phyloP scores from a whole-genome alignment of 306 rosid species.

The Rubus idaeus region DNA sequence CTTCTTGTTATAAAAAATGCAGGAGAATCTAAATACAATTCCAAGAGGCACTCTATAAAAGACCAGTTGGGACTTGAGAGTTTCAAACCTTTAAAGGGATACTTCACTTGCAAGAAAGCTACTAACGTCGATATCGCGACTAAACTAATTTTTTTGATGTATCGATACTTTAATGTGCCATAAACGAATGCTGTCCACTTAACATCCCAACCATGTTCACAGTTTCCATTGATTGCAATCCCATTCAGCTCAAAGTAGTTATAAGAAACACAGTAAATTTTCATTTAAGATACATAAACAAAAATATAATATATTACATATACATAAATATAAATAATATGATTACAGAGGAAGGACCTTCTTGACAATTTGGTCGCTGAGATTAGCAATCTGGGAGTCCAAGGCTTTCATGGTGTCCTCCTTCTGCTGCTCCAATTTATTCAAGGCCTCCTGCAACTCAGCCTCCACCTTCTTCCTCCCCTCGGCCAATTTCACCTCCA shows the following conservation, averaged over 20 bases:
- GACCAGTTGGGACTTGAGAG: too few relatives aligned
- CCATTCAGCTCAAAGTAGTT: too few relatives aligned
- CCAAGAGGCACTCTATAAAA: background rate
- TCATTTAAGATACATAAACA: background rate
- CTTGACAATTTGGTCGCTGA: constrained; percentile 80
- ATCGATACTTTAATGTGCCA: too few relatives aligned
- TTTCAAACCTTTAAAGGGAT: too few relatives aligned
- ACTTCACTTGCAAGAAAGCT: too few relatives aligned
- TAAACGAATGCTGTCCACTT: too few relatives aligned
- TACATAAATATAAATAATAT: background rate
- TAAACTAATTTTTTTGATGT: too few relatives aligned
- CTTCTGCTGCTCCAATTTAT: constrained; percentile 69
- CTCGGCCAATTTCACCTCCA: constrained; percentile 74
- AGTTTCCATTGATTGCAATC: background rate
- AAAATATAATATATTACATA: background rate
- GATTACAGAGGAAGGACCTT: constrained; percentile 82
- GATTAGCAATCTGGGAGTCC: constrained; percentile 71
- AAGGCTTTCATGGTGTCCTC: constrained; percentile 73
- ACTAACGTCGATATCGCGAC: too few relatives aligned
- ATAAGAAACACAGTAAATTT: background rate
- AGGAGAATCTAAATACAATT: background rate
- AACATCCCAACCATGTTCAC: background rate
- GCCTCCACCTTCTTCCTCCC: constrained; percentile 82
- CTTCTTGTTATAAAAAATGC: too few relatives aligned
- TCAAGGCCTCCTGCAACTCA: constrained; percentile 79